Evolutionary conservation across 2,329 filamentous ascomycete genomes (phyloP).

Genomic region (Pseudodiploospora longispora): DNA sequence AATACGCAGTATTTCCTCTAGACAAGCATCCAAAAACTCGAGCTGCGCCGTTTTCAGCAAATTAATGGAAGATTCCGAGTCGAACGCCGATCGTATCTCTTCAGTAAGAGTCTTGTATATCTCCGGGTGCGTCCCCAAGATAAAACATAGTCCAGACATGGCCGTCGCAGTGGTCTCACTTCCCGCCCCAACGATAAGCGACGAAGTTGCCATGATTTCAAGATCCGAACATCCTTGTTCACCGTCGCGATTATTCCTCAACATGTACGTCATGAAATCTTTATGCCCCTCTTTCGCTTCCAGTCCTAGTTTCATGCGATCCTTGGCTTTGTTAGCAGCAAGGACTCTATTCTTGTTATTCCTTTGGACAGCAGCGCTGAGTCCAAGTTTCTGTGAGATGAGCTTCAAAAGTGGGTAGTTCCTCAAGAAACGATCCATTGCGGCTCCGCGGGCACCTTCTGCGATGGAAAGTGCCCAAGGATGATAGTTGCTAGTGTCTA

Average conservation of each 20-base stretch:
- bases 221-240: conserved; percentile 20
- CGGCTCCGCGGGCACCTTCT: conserved; percentile 2
- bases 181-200: conserved; percentile 20
- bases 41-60: conserved; percentile 20
- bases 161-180: conserved; percentile 27
- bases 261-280: conserved; percentile 20
- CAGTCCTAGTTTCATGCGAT: conserved; percentile 12
- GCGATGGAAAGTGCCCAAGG: conserved; percentile 19
- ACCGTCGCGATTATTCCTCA: conserved; percentile 21
- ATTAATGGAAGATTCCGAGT: conserved; percentile 28
- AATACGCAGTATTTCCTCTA: conserved; percentile 35
- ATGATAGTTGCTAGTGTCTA: conserved; percentile 20
- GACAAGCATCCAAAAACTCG: conserved; percentile 30
- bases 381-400: neutral
- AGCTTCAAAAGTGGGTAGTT: conserved; percentile 6
- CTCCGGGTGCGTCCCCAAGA: conserved; percentile 21
- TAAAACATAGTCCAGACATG: conserved; percentile 21
- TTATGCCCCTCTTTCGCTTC: conserved; percentile 12
- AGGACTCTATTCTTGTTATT: conserved; percentile 8
- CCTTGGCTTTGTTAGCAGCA: conserved; percentile 15
- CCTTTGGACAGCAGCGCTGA: neutral
- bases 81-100: conserved; percentile 28
- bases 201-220: conserved; percentile 25
- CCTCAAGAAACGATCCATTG: conserved; percentile 8
- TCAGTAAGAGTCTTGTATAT: conserved; percentile 21